Conservation (phyloP, 2,329 filamentous ascomycete species). For the Pseudocercospora macadamiae region DNA sequence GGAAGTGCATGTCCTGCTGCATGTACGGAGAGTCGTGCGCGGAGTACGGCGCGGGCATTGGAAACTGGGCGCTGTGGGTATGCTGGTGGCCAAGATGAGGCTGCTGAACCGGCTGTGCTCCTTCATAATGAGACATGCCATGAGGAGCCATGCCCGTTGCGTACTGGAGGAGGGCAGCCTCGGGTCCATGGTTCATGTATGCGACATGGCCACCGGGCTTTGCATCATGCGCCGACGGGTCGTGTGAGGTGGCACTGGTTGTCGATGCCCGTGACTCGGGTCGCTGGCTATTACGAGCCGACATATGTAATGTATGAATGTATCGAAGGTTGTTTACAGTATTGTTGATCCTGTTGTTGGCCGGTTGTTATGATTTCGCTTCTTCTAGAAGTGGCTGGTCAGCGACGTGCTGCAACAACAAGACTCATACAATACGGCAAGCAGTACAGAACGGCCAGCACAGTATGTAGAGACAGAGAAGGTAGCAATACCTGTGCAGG, state of each 20-base stretch:
- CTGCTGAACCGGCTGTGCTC: slow-evolving; percentile 12
- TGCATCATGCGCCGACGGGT: slow-evolving; percentile 30
- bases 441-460: not conserved
- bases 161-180: slow-evolving; percentile 38
- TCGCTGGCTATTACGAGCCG: slow-evolving; percentile 33
- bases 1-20: slow-evolving; percentile 33
- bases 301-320: slow-evolving; percentile 30
- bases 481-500: slow-evolving; percentile 9
- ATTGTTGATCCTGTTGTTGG: slow-evolving; percentile 11
- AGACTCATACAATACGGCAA: not conserved
- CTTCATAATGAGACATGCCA: slow-evolving; percentile 27
- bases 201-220: slow-evolving; percentile 18
- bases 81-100: slow-evolving; percentile 25
- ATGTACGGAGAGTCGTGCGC: slow-evolving; percentile 33
- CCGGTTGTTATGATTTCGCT: slow-evolving; percentile 6
- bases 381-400: slow-evolving; percentile 8
- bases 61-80: slow-evolving; percentile 27
- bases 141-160: slow-evolving; percentile 32
- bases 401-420: slow-evolving; percentile 6
- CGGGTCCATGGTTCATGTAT: slow-evolving; percentile 31
- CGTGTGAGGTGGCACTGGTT: slow-evolving; percentile 38
- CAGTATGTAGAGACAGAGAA: not conserved
- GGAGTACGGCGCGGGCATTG: slow-evolving; percentile 28
- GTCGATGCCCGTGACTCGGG: slow-evolving; percentile 40
- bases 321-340: slow-evolving; percentile 19